Evolutionary conservation across 2,329 filamentous ascomycete genomes (phyloP), one percentile per base, ranked within the genome.

Genomic region (Colletotrichum simmondsii): DNA sequence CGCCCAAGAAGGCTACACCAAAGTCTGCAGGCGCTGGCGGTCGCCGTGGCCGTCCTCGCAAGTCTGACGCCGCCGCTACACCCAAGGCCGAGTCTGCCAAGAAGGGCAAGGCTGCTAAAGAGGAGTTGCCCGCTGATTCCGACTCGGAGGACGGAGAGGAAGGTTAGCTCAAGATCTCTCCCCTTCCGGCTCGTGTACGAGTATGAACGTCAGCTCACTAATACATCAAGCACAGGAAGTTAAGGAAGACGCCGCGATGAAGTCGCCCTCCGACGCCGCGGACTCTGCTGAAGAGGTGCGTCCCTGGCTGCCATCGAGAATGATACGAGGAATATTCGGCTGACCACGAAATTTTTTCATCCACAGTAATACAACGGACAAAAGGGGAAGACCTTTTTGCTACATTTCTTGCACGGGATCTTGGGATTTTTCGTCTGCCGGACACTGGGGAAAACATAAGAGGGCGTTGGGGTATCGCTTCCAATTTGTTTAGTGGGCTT

Each of bases 1-100:
- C 59, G n/a, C 63, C 42, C 68, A 72, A 71, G 60, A 72, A 70
- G 61, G 69, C 61, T 63, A 73, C 58, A 52, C 63, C 54, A 57
- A 64, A 64, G 3, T 54, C 42, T 22, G 19, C 61, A 28, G 37
- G 37, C 37, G 46, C 70, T 4, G 70, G 65, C 54, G 76, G 78
- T 22, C 77, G 73, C 28, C 80, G 81, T 53, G 80, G 83, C 49
- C 77, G 83, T 14, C 82, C 82, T 58, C 77, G 78, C 73, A 82
- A 80, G 75, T 76, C 75, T 11, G 75, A 74, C 52, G 75, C 65
- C 35, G 75, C 65, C 35, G 68, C 75, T 10, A 79, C 76, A 19
- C 78, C 79, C 19, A 80, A 78, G 75, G 56, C 74, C 30, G 64
- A 66, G 53, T 56, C 62, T 11, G 63, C 77, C 60, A 77, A 78